These are phyloP conservation scores for grape (Vitis vinifera) DNA, from an alignment of 164 flowering plant species.

Conservation along the genomic window DNA sequence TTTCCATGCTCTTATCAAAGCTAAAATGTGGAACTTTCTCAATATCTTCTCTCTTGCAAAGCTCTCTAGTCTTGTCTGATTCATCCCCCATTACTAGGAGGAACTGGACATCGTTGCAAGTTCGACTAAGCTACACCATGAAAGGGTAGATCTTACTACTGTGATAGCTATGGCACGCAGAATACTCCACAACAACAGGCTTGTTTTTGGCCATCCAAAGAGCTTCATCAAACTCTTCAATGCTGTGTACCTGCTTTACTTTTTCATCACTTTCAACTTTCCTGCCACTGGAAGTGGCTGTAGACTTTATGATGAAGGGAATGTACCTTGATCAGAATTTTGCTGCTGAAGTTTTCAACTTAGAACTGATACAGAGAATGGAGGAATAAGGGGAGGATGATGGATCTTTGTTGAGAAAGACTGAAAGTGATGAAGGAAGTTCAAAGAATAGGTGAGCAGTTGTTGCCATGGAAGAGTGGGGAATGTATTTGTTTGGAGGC, in stretches of 20 bases:
- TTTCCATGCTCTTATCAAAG: constrained; percentile 83
- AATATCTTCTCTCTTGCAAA: constrained; percentile 73
- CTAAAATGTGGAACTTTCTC: constrained; percentile 82
- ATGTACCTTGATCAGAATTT: constrained; percentile 3
- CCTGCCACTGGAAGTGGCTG: constrained; percentile 20
- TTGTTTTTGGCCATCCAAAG: constrained; percentile 56
- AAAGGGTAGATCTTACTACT: constrained; percentile 78
- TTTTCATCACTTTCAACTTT: constrained; percentile 44
- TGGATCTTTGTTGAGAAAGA: constrained; percentile 10
- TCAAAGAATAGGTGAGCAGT: constrained; percentile 36
- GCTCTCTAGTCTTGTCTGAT: constrained; percentile 53
- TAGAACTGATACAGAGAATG: constrained; percentile 14
- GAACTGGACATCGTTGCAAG: constrained; percentile 84
- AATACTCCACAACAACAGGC: constrained; percentile 86
- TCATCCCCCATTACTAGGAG: constrained; percentile 89
- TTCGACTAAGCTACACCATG: constrained; percentile 80
- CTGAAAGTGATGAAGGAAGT: constrained; percentile 20
- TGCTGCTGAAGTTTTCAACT: constrained; percentile 14
- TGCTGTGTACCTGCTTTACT: constrained; percentile 63
- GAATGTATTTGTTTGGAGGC: neutral
- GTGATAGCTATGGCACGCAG: constrained; percentile 49
- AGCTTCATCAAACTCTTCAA: constrained; percentile 72
- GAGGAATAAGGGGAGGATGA: constrained; percentile 7
- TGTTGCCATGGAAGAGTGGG: constrained; percentile 39
- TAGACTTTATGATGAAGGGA: constrained; percentile 24